Evolutionary conservation across 768 basidiomycete species (phyloP).

Genomic region (Kwoniella botswanensis): DNA sequence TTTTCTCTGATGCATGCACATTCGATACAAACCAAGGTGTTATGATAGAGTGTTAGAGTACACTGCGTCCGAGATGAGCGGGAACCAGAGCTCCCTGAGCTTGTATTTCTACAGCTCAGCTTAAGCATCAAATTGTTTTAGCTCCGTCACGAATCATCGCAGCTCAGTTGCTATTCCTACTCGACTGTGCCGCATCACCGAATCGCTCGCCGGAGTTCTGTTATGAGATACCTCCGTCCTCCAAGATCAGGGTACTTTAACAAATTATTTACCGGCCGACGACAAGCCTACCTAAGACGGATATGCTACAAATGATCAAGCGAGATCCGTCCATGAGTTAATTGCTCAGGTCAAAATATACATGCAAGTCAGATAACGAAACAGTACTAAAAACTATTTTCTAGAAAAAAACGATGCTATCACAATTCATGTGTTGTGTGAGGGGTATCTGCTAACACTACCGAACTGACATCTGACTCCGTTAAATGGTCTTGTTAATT

Average conservation of each 20-base stretch:
- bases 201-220: background rate
- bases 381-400: background rate
- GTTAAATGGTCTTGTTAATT: background rate
- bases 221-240: too few relatives aligned
- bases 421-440: background rate
- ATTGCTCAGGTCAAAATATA: constrained; percentile 1
- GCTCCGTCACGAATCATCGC: too few relatives aligned
- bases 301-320: too few relatives aligned
- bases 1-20: too few relatives aligned
- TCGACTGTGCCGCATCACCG: constrained; percentile 4
- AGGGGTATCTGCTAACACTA: background rate
- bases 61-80: too few relatives aligned
- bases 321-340: too few relatives aligned
- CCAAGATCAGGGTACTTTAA: too few relatives aligned
- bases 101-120: background rate
- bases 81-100: too few relatives aligned
- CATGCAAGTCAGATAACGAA: constrained; percentile 8
- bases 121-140: background rate
- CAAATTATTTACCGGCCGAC: too few relatives aligned
- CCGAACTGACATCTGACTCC: background rate
- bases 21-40: too few relatives aligned
- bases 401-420: constrained; percentile 5
- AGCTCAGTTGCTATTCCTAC: background rate
- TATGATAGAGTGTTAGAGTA: too few relatives aligned
- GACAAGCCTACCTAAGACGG: too few relatives aligned